phyloP scores from a whole-genome alignment of 495 filamentous ascomycete species.

The Xylaria nigripes region DNA sequence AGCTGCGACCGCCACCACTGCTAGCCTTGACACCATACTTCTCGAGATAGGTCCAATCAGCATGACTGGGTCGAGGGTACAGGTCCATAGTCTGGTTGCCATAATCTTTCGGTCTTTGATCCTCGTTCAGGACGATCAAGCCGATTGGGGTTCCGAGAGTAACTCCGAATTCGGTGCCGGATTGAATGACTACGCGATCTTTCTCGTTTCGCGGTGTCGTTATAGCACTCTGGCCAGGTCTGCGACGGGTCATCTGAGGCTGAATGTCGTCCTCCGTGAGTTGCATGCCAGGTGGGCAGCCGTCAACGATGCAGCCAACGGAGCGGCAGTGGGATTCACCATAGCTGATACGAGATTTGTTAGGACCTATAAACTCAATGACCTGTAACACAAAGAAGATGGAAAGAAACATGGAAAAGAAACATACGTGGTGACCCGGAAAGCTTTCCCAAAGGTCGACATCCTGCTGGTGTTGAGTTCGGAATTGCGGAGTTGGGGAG shows the following conservation, averaged over 20 bases:
- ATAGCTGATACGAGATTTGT: slow-evolving; percentile 46
- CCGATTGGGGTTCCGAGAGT: slow-evolving; percentile 91
- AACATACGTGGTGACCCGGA: slow-evolving; percentile 75
- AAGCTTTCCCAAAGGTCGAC: slow-evolving; percentile 88
- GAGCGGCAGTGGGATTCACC: slow-evolving; percentile 87
- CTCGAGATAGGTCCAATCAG: slow-evolving; percentile 93
- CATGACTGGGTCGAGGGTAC: slow-evolving; percentile 87
- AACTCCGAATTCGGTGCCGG: slow-evolving; percentile 85
- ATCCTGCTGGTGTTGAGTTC: slow-evolving; percentile 35
- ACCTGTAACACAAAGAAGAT: background rate
- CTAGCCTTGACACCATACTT: slow-evolving; percentile 96
- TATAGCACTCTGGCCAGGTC: slow-evolving; percentile 83
- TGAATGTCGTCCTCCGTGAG: slow-evolving; percentile 89
- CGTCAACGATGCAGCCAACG: slow-evolving; percentile 86
- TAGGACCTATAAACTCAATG: background rate
- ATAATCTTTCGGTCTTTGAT: slow-evolving; percentile 93
- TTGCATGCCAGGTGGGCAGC: slow-evolving; percentile 79
- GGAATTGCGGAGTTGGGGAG: background rate
- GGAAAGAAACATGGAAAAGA: background rate
- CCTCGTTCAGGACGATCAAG: slow-evolving; percentile 81
- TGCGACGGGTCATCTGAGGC: slow-evolving; percentile 83
- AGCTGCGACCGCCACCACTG: slow-evolving; percentile 85
- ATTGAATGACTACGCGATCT: slow-evolving; percentile 86
- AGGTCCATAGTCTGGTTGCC: slow-evolving; percentile 82
- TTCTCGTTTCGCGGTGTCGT: slow-evolving; percentile 92